phyloP scores from a whole-genome alignment of 2,329 filamentous ascomycete species.

The Fusarium sarcochroum region DNA sequence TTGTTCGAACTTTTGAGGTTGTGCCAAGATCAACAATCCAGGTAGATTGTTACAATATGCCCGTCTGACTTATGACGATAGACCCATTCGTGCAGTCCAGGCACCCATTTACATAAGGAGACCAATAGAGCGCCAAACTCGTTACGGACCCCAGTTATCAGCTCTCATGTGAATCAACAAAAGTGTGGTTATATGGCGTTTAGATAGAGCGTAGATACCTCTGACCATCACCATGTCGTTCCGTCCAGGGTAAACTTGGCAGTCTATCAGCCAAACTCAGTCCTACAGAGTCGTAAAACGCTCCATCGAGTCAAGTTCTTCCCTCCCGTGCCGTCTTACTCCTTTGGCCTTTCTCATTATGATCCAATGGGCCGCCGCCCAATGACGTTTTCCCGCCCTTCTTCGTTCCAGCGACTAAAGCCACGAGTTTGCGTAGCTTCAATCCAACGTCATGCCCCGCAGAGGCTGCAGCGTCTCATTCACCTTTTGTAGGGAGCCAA shows the following conservation, averaged over 20 bases:
- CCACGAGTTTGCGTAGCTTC: slow-evolving; percentile 27
- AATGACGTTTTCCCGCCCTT: slow-evolving; percentile 9
- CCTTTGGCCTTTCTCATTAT: neutral
- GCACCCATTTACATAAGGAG: too few species aligned
- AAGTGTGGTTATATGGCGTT: slow-evolving; percentile 5
- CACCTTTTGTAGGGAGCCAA: slow-evolving; percentile 9
- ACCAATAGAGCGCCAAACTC: too few species aligned
- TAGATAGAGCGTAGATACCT: slow-evolving; percentile 30
- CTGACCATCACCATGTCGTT: slow-evolving; percentile 16
- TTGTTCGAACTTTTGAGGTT: neutral
- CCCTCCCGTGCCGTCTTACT: neutral
- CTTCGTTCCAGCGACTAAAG: slow-evolving; percentile 4
- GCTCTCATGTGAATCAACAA: neutral
- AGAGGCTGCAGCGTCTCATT: slow-evolving; percentile 13
- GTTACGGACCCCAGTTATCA: too few species aligned
- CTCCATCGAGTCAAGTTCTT: neutral
- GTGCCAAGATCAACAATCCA: neutral
- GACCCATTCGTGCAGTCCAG: too few species aligned
- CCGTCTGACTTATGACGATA: neutral
- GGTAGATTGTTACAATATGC: neutral
- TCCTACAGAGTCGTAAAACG: neutral
- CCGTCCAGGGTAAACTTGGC: slow-evolving; percentile 21
- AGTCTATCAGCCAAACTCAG: neutral
- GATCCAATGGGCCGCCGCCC: neutral
- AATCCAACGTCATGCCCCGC: slow-evolving; percentile 50